These are phyloP conservation scores for Letharia lupina DNA, from an alignment of 495 filamentous ascomycete genomes.

Conservation along the genomic window DNA sequence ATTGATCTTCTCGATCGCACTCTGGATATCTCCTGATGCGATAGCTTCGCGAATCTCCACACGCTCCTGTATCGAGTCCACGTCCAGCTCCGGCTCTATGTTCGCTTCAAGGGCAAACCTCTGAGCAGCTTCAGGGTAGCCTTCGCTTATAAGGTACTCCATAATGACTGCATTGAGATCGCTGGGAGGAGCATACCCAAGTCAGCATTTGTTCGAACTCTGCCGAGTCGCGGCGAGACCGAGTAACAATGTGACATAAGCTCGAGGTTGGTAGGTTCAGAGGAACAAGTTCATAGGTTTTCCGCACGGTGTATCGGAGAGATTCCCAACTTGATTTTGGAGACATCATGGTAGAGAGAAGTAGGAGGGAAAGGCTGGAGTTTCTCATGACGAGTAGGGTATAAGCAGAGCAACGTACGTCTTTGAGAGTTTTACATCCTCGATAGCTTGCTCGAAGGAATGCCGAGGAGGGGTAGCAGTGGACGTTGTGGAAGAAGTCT, in stretches of 20 bases:
- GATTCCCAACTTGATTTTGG: conserved; percentile 98
- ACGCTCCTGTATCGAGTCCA: conserved; percentile 64
- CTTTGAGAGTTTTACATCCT: conserved; percentile 82
- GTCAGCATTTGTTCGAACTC: conserved; percentile 28
- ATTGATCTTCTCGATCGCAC: conserved; percentile 79
- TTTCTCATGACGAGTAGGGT: conserved; percentile 12
- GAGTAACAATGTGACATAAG: background rate
- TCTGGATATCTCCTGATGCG: conserved; percentile 49
- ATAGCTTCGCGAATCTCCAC: conserved; percentile 55
- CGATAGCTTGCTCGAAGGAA: conserved; percentile 68
- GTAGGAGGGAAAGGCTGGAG: background rate
- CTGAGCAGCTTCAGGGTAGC: conserved; percentile 84
- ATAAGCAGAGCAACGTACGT: conserved; percentile 51
- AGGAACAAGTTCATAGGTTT: conserved; percentile 64
- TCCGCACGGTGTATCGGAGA: conserved; percentile 95
- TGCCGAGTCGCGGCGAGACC: background rate
- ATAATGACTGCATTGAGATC: conserved; percentile 94
- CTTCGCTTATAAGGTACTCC: conserved; percentile 94
- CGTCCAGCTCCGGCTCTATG: conserved; percentile 60
- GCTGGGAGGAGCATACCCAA: conserved; percentile 39
- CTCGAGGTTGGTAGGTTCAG: background rate
- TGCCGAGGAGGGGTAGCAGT: conserved; percentile 60
- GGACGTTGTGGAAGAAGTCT: conserved; percentile 58
- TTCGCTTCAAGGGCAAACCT: conserved; percentile 95
- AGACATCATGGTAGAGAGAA: conserved; percentile 60